A percentile compares a stretch with the other conserved stretches of the same genome.
Conservation (phyloP, 1,284 basidiomycete species). For the Agroathelia rolfsii region DNA sequence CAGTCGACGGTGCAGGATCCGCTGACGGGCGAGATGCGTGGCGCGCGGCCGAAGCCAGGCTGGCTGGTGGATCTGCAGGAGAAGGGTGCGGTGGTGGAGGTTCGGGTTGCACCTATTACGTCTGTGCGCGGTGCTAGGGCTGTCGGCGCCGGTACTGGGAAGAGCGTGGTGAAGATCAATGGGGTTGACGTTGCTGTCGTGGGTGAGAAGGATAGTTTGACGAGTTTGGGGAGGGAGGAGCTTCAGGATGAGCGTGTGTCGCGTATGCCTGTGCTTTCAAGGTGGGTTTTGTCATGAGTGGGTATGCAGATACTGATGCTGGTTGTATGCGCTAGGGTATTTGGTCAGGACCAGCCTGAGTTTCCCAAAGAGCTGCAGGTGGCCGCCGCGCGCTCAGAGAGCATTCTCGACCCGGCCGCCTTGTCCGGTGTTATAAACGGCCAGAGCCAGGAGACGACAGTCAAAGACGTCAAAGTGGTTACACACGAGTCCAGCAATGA, state of each 20-base stretch:
- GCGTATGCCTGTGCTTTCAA: constrained; percentile 52
- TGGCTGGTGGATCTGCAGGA: constrained; percentile 70
- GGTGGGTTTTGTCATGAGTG: constrained; percentile 30
- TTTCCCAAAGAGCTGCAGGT: constrained; percentile 49
- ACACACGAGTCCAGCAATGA: too few relatives aligned
- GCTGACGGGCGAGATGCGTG: constrained; percentile 60
- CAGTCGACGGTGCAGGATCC: constrained; percentile 70
- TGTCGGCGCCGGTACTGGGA: constrained; percentile 16
- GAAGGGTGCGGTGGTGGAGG: constrained; percentile 52
- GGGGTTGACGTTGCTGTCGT: constrained; percentile 46
- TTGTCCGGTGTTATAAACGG: too few relatives aligned
- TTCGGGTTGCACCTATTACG: constrained; percentile 40
- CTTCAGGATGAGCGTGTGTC: constrained; percentile 56
- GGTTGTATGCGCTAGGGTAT: too few relatives aligned
- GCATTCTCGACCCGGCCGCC: constrained; percentile 37
- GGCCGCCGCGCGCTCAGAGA: constrained; percentile 55
- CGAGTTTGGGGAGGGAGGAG: constrained; percentile 59
- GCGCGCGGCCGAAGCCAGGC: constrained; percentile 55
- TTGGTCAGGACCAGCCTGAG: too few relatives aligned
- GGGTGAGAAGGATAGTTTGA: constrained; percentile 68
- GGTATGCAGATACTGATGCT: constrained; percentile 8
- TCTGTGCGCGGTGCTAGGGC: constrained; percentile 14
- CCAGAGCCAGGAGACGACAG: too few relatives aligned
- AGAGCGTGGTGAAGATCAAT: constrained; percentile 36
- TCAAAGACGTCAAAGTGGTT: too few relatives aligned